phyloP scores from a whole-genome alignment of 345 rosid species.

The Linum usitatissimum region DNA sequence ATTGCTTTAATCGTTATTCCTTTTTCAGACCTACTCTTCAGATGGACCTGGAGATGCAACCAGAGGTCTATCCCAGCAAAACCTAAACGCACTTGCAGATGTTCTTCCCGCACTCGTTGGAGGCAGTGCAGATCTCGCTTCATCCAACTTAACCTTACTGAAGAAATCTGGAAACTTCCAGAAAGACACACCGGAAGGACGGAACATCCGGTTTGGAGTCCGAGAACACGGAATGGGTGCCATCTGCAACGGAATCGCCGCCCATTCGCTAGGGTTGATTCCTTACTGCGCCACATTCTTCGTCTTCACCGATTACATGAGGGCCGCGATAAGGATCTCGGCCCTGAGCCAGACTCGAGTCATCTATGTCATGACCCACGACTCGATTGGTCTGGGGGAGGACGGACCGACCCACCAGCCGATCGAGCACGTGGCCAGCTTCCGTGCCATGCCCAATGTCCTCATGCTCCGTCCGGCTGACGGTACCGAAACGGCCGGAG shows the following conservation, averaged over 20 bases:
- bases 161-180: slow-evolving; percentile 88
- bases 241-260: slow-evolving; percentile 88
- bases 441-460: slow-evolving; percentile 98
- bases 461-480: slow-evolving; percentile 99
- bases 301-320: slow-evolving; percentile 99
- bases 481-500: slow-evolving; percentile 95
- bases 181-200: slow-evolving; percentile 82
- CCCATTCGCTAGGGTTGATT: slow-evolving; percentile 77
- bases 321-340: slow-evolving; percentile 91
- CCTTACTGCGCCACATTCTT: slow-evolving; percentile 99
- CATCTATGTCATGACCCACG: slow-evolving; percentile 97
- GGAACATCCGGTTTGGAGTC: slow-evolving; percentile 87
- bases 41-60: slow-evolving; percentile 93
- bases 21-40: slow-evolving; percentile 66
- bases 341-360: slow-evolving; percentile 83
- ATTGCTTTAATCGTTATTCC: not conserved
- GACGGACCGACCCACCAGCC: slow-evolving; percentile 99
- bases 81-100: slow-evolving; percentile 70
- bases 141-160: slow-evolving; percentile 93
- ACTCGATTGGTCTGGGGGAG: slow-evolving; percentile 98
- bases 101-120: slow-evolving; percentile 89
- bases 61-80: slow-evolving; percentile 81
- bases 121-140: slow-evolving; percentile 98
- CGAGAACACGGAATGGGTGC: slow-evolving; percentile 99
- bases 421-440: slow-evolving; percentile 89